Base-by-base conservation (phyloP, 306 rosid genomes). In the Sindora glabra region DNA sequence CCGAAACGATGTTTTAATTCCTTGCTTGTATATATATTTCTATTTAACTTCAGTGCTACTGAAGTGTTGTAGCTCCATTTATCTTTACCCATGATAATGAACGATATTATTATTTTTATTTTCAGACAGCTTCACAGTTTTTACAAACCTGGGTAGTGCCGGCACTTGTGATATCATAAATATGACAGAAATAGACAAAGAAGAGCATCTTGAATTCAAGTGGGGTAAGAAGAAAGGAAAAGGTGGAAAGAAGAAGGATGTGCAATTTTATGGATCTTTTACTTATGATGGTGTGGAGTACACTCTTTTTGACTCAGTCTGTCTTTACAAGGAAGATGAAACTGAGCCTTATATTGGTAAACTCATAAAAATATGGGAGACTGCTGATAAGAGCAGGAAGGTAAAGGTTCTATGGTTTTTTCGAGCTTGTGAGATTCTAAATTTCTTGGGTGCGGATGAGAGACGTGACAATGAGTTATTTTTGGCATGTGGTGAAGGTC, bases 361-460 rank as follows among this genome's bases (percentile, higher is more conserved):
- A 63, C 48, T 92, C 62, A 29, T 86, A 51, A 86, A 80, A 64
- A 82, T 92, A 38, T 82, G 95, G 95, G 89, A 86, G 65, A 64
- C 14, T 55, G 50, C 34, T 29, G 34, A 86, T 53, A 89, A 76
- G 81, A 21, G 56, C 16, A 92, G 67, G 78, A 82, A 53, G 70
- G 94, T 86, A 32, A 83, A 82, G 74, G 39, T 89, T 67, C 59
- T 92, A 3, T 92, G 99, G 99, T 89, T 80, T 72, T 92, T 92
- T 56, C 90, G 84, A 41, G 90, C 94, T 1, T 70, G 77, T 8
- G 95, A 92, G 84, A 87, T 90, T 69, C 27, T 2, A 0, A 79
- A 77, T 16, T 87, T 68, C 69, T 56, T 87, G 62, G 74, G 70
- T 34, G 81, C 59, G 6, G 73, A 10, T 50, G 68, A 77, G 48